Conservation (phyloP, 352 stramenopile species). For the Phytophthora agathidicida region DNA sequence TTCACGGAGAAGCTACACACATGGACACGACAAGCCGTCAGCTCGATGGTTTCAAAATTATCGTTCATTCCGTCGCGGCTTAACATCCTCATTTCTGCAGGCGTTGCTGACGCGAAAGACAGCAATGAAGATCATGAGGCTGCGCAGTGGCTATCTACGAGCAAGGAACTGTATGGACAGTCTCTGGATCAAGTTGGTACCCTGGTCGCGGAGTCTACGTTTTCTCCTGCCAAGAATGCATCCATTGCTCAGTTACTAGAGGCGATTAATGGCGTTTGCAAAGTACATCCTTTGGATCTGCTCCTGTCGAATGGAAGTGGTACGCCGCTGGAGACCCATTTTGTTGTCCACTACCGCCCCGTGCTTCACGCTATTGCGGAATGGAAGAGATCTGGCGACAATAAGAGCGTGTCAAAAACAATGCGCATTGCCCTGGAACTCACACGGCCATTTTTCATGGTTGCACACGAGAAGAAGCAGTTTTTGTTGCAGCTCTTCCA, state of each 20-base stretch:
- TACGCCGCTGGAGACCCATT: constrained; percentile 45
- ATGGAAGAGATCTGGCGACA: constrained; percentile 34
- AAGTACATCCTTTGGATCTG: constrained; percentile 36
- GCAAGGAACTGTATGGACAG: constrained; percentile 40
- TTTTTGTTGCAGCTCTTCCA: constrained; percentile 77
- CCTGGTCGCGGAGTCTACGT: constrained; percentile 21
- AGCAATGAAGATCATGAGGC: constrained; percentile 20
- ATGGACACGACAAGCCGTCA: constrained; percentile 47
- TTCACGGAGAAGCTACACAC: constrained; percentile 41
- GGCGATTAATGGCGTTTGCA: constrained; percentile 53
- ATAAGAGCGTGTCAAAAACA: constrained; percentile 22
- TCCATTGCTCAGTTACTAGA: constrained; percentile 42
- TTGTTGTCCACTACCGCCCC: constrained; percentile 48
- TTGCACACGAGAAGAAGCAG: constrained; percentile 61
- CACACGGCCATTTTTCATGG: constrained; percentile 57
- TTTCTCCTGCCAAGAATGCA: constrained; percentile 26
- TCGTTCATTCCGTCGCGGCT: constrained; percentile 45
- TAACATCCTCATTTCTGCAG: constrained; percentile 30
- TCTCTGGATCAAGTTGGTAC: constrained; percentile 40
- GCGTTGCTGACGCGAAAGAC: constrained; percentile 19
- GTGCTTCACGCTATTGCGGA: constrained; percentile 40
- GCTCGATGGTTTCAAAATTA: constrained; percentile 31
- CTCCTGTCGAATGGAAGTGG: constrained; percentile 20
- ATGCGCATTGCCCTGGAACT: constrained; percentile 44
- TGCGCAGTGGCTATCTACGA: constrained; percentile 43